phyloP scores from a whole-genome alignment of 1,284 basidiomycete genomes.

The Ceratobasidium theobromae region DNA sequence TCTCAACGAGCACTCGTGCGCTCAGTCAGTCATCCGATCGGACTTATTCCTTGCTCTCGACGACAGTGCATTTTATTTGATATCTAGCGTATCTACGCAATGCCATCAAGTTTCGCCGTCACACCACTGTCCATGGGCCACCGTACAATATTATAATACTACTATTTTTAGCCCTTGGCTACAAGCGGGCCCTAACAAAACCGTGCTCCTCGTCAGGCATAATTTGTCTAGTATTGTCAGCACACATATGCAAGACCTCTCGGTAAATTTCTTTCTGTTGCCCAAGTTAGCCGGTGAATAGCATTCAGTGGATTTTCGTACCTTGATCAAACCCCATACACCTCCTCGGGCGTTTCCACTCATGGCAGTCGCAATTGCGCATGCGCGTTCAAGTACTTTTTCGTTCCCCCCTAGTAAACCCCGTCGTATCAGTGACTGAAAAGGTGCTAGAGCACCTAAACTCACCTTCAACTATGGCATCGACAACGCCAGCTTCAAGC shows the following conservation, averaged over 20 bases:
- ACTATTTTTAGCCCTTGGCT: not conserved
- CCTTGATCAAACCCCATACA: constrained; percentile 54
- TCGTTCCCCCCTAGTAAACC: constrained; percentile 48
- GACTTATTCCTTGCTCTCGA: no score
- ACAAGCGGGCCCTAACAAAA: constrained; percentile 43
- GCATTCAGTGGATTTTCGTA: constrained; percentile 37
- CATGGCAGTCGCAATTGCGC: constrained; percentile 45
- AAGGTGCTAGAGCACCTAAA: constrained; percentile 41
- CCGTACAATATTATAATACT: not conserved
- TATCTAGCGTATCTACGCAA: no score
- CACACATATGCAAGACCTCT: constrained; percentile 44
- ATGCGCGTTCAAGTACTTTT: constrained; percentile 54
- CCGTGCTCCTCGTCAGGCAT: constrained; percentile 42
- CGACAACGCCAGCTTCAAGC: constrained; percentile 66
- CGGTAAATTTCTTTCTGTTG: constrained; percentile 49
- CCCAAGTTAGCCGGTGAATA: constrained; percentile 1
- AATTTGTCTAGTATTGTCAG: constrained; percentile 39
- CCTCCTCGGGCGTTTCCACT: constrained; percentile 48
- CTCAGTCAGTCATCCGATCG: no score
- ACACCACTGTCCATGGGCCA: not conserved
- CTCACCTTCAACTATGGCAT: constrained; percentile 56
- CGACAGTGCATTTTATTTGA: no score
- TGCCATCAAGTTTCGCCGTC: no score
- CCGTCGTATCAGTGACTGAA: not conserved
- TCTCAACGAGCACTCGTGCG: no score